Evolutionary conservation across 768 basidiomycete genomes (phyloP).

Genomic region (Hydnomerulius pinastri): DNA sequence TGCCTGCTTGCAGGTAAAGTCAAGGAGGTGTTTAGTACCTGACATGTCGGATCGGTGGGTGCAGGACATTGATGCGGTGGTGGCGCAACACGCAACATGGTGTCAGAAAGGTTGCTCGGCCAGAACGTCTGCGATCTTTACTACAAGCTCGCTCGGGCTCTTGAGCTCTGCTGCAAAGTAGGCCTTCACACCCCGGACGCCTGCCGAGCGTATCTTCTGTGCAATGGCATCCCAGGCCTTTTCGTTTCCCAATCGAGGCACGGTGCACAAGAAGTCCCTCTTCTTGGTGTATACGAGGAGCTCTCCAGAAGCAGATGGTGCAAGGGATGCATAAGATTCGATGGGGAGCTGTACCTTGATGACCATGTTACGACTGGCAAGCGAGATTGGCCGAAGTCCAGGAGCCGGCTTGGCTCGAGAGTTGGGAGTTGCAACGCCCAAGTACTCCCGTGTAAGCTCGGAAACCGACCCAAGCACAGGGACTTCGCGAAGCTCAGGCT

Average conservation of each 20-base stretch:
- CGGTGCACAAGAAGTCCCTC: slow-evolving; percentile 50
- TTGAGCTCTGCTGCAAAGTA: slow-evolving; percentile 57
- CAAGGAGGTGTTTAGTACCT: too few species aligned
- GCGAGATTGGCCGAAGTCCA: slow-evolving; percentile 25
- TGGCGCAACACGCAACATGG: too few species aligned
- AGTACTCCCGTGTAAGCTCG: slow-evolving; percentile 29
- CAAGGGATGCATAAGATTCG: slow-evolving; percentile 2
- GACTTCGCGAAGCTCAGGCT: slow-evolving; percentile 38
- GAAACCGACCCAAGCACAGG: slow-evolving; percentile 25
- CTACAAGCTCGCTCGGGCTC: slow-evolving; percentile 45
- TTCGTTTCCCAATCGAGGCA: slow-evolving; percentile 34
- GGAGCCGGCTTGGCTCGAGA: slow-evolving; percentile 18
- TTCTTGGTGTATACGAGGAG: slow-evolving; percentile 55
- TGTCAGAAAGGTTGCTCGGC: slow-evolving; percentile 57
- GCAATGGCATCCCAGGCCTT: slow-evolving; percentile 43
- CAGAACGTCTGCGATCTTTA: slow-evolving; percentile 52
- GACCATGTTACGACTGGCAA: slow-evolving; percentile 41
- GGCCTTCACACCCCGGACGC: slow-evolving; percentile 47
- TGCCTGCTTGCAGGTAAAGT: too few species aligned
- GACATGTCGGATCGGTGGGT: too few species aligned
- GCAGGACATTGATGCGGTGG: too few species aligned
- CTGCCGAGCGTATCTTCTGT: slow-evolving; percentile 40
- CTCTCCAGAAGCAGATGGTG: slow-evolving; percentile 17
- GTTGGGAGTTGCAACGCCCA: slow-evolving; percentile 29
- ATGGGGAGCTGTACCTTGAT: slow-evolving; percentile 58